Base-by-base conservation (phyloP, 495 filamentous ascomycete species). In the Cenococcum geophilum region DNA sequence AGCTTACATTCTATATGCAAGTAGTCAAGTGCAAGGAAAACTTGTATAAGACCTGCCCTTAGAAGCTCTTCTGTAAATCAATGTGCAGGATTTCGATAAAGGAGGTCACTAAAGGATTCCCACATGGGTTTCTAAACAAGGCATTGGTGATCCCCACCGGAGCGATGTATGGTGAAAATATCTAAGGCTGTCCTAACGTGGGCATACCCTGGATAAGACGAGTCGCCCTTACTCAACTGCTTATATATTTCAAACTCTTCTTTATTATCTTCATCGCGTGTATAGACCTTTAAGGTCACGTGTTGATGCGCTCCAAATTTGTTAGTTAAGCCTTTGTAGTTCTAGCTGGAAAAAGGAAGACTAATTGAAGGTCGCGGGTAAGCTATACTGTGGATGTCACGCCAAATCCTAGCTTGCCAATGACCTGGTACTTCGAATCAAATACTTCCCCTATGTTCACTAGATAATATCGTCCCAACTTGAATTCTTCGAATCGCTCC, bases 361-460 rank as follows among this genome's bases (percentile, higher is more conserved):
- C 75, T 65, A 72, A 76, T 76, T 72, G 67, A 53, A 83, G 71
- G 74, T 82, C 79, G 32, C 74, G 74, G 54, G 75, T 76, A 25
- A 84, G 72, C 80, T 79, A 82, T 16, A 77, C 72, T 1, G 77
- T 80, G 9, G 78, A 80, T 35, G 52, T 66, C 5, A 68, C 64
- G 1, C 77, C 78, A 67, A 69, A 80, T 20, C 78, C 77, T 21
- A 82, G 67, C 63, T 82, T 80, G 14, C 68, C 72, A 6, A 76
- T 50, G 5, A 76, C 66, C 55, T 77, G 73, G 58, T 77, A 80
- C 45, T 66, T 63, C 35, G 65, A 48, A 16, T 73, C 56, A 56
- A 79, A 72, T 8, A 77, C 62, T 47, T 77, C 70, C 11, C 76
- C 75, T 8, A 78, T 67, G 36, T 70, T 60, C 3, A 76, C 72